Evolutionary conservation across 2,329 filamentous ascomycete species (phyloP).

Genomic region (Plenodomus lindquistii): DNA sequence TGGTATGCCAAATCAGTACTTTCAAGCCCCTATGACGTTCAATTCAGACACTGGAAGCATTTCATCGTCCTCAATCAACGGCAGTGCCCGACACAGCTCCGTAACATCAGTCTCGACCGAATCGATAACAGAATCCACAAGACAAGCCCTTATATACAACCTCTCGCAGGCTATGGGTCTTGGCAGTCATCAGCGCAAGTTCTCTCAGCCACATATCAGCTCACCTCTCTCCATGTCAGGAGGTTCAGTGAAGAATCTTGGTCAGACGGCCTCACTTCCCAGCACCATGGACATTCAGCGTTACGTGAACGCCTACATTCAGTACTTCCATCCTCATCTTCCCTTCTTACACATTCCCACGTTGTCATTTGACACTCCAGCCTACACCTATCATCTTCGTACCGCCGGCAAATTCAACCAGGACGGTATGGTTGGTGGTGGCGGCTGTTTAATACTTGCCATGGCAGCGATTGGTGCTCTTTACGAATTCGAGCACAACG

Average conservation of each 20-base stretch:
- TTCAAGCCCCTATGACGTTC: constrained; percentile 69
- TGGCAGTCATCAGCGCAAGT: constrained; percentile 58
- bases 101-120: constrained; percentile 65
- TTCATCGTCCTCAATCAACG: constrained; percentile 70
- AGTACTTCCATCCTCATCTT: constrained; percentile 89
- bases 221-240: constrained; percentile 52
- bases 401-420: constrained; percentile 60
- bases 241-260: constrained; percentile 37
- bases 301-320: constrained; percentile 87
- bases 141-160: constrained; percentile 65
- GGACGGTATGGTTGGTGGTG: constrained; percentile 68
- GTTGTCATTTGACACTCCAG: constrained; percentile 81
- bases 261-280: constrained; percentile 65
- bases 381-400: constrained; percentile 64
- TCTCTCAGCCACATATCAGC: constrained; percentile 61
- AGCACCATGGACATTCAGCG: constrained; percentile 85
- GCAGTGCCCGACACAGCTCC: constrained; percentile 65
- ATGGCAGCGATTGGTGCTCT: constrained; percentile 87
- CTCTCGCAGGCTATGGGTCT: constrained; percentile 63
- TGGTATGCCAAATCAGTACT: constrained; percentile 62
- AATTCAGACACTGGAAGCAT: constrained; percentile 67
- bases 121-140: constrained; percentile 68
- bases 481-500: constrained; percentile 80
- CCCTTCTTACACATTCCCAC: constrained; percentile 95
- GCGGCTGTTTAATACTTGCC: constrained; percentile 81